Base-by-base conservation (phyloP, 192 early-diverging fungal genomes). In the Backusella macrospora region DNA sequence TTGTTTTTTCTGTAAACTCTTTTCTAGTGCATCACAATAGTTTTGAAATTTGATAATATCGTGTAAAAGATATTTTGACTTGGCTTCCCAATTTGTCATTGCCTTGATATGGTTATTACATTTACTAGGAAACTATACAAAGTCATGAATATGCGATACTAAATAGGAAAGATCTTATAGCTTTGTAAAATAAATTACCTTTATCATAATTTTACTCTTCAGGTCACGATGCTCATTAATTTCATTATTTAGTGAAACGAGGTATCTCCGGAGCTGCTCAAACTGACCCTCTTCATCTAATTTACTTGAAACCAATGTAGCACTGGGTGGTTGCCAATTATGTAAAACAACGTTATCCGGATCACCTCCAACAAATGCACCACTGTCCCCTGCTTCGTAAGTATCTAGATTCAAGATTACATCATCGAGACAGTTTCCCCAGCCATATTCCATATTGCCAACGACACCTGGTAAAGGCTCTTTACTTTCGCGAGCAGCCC, bases 391-490 rank as follows among this genome's bases (percentile, higher is more conserved):
- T 40, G 48, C 55, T 14, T 38, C 37, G n/a, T 55, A 9, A 15
- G 68, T 62, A 43, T 76, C 69, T n/a, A 71, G 16, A 43, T 76
- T 63, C 44, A 71, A 5, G 38, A 71, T 47, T 0, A 68, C 69
- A 62, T 65, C 64, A 43, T 75, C 75, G 39, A 88, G 48, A 39
- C 80, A 81, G 16, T 79, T 75, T 69, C 90, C 89, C 97, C 97
- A 99, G 3, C 97, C 97, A 72, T 94, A 97, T 75, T 99, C 97
- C 83, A 92, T 90, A 72, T 93, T 97, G 48, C 92, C 89, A 5
- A 95, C 89, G 34, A 92, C 94, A 47, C 96, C 96, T 16, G 87
- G 77, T 81, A 98, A 79, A 1, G 97, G 97, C 72, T 93, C 93
- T 78, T 93, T 95, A 64, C 91, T 94, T 66, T 89, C 91, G 15